These are phyloP conservation scores for Cylindrotheca closterium DNA, from an alignment of 108 stramenopile genomes.

Conservation along the genomic window DNA sequence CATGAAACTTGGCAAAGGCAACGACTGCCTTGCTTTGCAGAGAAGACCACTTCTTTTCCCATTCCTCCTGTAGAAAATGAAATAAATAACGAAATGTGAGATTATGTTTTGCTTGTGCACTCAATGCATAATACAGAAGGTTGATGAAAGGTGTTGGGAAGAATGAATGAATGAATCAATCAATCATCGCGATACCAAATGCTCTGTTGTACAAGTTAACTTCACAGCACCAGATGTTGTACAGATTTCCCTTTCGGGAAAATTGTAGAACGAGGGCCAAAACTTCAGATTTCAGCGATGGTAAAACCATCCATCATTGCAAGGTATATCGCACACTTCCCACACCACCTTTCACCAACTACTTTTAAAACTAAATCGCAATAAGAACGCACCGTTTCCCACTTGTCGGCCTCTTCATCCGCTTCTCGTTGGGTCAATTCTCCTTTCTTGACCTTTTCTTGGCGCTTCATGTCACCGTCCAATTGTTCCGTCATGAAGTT, in stretches of 20 bases:
- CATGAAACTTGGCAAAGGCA: conserved; percentile 56
- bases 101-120: too few relatives aligned
- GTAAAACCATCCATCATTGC: conserved; percentile 41
- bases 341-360: too few relatives aligned
- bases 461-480: conserved; percentile 37
- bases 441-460: conserved; percentile 42
- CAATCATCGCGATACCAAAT: too few relatives aligned
- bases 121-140: too few relatives aligned
- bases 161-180: too few relatives aligned
- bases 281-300: conserved; percentile 54
- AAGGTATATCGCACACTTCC: not conserved
- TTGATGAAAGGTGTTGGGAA: not conserved
- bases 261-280: conserved; percentile 4
- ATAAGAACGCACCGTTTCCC: conserved; percentile 49
- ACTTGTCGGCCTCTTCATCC: conserved; percentile 47
- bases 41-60: conserved; percentile 47
- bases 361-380: not conserved
- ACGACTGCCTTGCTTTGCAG: conserved; percentile 35
- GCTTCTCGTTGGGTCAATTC: conserved; percentile 48
- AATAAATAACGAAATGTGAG: too few relatives aligned
- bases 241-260: too few relatives aligned
- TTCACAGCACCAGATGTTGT: conserved; percentile 17
- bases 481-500: conserved; percentile 50
- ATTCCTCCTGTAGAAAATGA: conserved; percentile 52
- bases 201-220: conserved; percentile 31